Conservation (phyloP, 352 stramenopile genomes). For the Pythium inflatum region DNA sequence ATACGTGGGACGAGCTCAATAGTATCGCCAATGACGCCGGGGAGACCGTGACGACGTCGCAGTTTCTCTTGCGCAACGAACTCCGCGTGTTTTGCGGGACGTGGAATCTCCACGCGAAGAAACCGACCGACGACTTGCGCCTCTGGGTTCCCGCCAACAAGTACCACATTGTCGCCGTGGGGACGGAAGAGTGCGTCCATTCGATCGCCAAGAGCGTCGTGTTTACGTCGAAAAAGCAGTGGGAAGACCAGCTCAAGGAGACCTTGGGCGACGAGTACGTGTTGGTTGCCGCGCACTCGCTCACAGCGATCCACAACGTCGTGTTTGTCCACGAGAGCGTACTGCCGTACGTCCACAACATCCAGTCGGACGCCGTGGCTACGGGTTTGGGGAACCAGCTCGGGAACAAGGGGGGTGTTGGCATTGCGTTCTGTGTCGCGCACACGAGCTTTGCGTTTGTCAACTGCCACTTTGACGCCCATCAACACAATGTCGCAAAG, state of each 20-base stretch:
- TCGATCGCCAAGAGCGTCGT: constrained; percentile 93
- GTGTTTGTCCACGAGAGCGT: constrained; percentile 91
- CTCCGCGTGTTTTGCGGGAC: constrained; percentile 82
- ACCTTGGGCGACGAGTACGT: constrained; percentile 85
- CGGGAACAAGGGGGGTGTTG: constrained; percentile 96
- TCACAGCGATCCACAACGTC: constrained; percentile 94
- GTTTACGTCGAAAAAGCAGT: constrained; percentile 90
- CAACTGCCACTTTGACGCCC: constrained; percentile 94
- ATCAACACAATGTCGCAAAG: constrained; percentile 86
- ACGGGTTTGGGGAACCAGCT: constrained; percentile 95
- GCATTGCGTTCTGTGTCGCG: constrained; percentile 82
- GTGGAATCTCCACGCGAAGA: constrained; percentile 88
- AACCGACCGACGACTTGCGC: constrained; percentile 57
- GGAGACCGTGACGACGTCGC: constrained; percentile 37
- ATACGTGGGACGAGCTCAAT: constrained; percentile 63
- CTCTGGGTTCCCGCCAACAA: constrained; percentile 74
- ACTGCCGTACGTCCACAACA: constrained; percentile 79
- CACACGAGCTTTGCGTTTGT: constrained; percentile 91
- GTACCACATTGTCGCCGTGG: constrained; percentile 89
- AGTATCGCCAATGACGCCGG: constrained; percentile 29
- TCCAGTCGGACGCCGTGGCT: constrained; percentile 90
- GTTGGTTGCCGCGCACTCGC: constrained; percentile 86
- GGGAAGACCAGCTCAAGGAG: constrained; percentile 65
- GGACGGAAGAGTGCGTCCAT: constrained; percentile 94
- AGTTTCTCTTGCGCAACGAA: constrained; percentile 47